Conservation (phyloP, 331 rosid species). For the Quercus phellos region DNA sequence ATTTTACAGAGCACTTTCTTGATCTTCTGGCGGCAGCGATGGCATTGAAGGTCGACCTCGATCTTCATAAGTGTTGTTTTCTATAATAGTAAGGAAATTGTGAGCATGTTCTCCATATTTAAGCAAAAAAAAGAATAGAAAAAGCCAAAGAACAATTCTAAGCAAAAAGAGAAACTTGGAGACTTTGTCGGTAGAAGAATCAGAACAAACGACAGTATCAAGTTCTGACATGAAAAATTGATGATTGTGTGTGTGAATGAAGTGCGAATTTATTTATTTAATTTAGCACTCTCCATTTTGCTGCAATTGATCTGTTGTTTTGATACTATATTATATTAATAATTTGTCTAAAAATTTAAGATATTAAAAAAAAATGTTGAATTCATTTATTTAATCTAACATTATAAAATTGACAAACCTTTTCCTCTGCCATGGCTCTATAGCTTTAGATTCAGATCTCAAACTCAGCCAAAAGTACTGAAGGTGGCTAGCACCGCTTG, state of each 20-base stretch:
- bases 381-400: no score
- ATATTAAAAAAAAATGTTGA: no score
- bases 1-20: constrained; percentile 55
- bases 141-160: background rate
- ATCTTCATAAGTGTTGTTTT: constrained; percentile 45
- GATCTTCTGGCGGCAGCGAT: constrained; percentile 63
- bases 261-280: no score
- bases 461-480: background rate
- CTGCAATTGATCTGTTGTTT: no score
- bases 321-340: no score
- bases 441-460: constrained; percentile 16
- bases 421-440: constrained; percentile 37
- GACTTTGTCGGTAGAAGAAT: background rate
- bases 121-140: background rate
- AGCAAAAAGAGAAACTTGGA: background rate
- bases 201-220: background rate
- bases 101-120: no score
- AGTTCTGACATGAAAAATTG: background rate
- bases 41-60: constrained; percentile 69
- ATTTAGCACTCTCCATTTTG: no score
- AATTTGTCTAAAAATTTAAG: no score
- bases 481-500: background rate
- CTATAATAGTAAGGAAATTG: constrained; percentile 16
- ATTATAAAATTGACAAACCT: constrained; percentile 17
- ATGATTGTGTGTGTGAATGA: no score